Evolutionary conservation across 208 protist species (phyloP), one percentile per base, ranked within the genome.

Genomic region (Leishmania guyanensis): DNA sequence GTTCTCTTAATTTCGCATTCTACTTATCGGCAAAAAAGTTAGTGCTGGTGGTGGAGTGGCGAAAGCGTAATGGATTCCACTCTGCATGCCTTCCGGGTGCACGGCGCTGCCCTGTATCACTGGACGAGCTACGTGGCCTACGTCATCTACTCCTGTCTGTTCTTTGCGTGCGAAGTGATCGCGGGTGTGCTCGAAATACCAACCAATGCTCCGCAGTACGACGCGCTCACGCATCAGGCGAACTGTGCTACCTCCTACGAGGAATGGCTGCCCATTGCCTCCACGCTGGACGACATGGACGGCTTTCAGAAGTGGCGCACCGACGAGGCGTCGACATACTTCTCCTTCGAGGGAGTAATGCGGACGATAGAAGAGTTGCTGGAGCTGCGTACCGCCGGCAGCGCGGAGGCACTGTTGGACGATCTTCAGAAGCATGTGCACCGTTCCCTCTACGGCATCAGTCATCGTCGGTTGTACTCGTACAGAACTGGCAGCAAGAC

Each of bases 401-500:
- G 86, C 75, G 36, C 75, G 33, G 64, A 78, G 56, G 80, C 62
- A 46, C 65, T 96, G 75, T 68, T 92, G 56, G 72, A 86, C 71
- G 78, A 73, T 16, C 80, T 95, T 26, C 84, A 84, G 58, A 81
- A 86, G 51, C 71, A 85, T 72, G 80, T 94, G 36, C 88, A 91
- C 60, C 88, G 91, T 46, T 90, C 88, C 39, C 80, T 90, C 46
- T 90, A 79, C 85, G 90, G 90, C 43, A 92, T 95, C 79, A 86
- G 72, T 20, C 88, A 94, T 73, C 80, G 87, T 60, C 75, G 82
- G 22, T 77, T 93, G 64, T 94, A 92, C 85, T 64, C 68, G 66
- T 96, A 92, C 84, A 79, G 82, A 53, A 94, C 89, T 29, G 93
- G 90, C 39, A 92, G 90, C 17, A 96, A 96, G 78, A 81, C 77